Percentiles rank a stretch among this genome's conserved stretches.
Conservation (phyloP, 1,139 yeast genomes). For the Tardiomyces blankii region DNA sequence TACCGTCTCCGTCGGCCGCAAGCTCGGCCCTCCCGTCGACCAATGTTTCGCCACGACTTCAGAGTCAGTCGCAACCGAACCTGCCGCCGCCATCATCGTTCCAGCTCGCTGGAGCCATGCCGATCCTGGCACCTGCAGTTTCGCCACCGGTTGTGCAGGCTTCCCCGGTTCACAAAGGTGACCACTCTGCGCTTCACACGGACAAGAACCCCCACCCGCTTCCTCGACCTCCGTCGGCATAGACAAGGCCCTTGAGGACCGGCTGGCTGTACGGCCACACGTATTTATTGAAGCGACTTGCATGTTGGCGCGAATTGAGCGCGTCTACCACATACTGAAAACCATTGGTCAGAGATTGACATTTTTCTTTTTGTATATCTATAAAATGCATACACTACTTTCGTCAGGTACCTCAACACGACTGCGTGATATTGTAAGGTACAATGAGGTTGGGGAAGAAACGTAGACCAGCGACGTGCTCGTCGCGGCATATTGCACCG, state of each 20-base stretch:
- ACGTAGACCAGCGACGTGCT: constrained; percentile 46
- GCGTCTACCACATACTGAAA: too few relatives aligned
- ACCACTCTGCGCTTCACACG: neutral
- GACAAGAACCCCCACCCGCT: too few relatives aligned
- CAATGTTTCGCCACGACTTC: constrained; percentile 2
- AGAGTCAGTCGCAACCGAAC: constrained; percentile 4
- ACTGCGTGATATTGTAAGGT: too few relatives aligned
- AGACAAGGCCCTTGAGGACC: too few relatives aligned
- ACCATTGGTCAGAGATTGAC: too few relatives aligned
- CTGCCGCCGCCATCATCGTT: constrained; percentile 4
- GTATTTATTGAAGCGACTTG: too few relatives aligned
- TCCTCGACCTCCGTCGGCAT: too few relatives aligned
- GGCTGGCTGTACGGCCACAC: too few relatives aligned
- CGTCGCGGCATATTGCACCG: constrained; percentile 57
- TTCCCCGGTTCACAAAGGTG: constrained; percentile 10
- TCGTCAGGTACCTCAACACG: too few relatives aligned
- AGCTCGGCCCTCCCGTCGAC: constrained; percentile 1
- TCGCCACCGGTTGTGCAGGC: constrained; percentile 15
- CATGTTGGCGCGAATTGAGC: too few relatives aligned
- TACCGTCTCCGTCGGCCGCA: constrained; percentile 8
- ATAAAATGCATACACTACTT: too few relatives aligned
- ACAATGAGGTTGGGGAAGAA: constrained; percentile 23
- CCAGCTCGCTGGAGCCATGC: constrained; percentile 3
- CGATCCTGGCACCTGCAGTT: constrained; percentile 9
- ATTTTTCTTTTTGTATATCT: too few relatives aligned